Conservation (phyloP, 2,329 filamentous ascomycete species). For the Didymella pinodella region DNA sequence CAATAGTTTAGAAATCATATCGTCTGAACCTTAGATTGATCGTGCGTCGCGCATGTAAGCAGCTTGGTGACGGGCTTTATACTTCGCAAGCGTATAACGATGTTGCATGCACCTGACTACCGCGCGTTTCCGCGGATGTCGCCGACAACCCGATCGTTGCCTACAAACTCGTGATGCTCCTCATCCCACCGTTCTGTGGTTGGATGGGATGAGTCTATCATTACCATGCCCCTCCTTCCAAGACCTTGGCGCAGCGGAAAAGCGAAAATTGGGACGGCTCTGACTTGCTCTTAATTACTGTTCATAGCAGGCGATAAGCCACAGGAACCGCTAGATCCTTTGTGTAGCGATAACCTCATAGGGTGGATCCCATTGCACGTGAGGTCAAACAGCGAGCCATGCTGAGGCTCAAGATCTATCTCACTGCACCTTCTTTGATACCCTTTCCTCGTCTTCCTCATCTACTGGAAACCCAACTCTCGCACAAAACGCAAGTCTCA, state of each 20-base stretch:
- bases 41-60: neutral
- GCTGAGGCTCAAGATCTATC: too few relatives aligned
- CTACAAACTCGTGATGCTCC: conserved; percentile 59
- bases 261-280: conserved; percentile 2
- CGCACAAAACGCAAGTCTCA: conserved; percentile 32
- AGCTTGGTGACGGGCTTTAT: neutral
- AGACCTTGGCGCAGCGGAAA: conserved; percentile 11
- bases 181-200: conserved; percentile 27
- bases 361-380: neutral
- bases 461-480: conserved; percentile 28
- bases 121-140: conserved; percentile 3
- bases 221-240: conserved; percentile 3
- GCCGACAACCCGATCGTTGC: conserved; percentile 28
- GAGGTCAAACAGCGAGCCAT: neutral
- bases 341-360: neutral
- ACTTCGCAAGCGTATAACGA: neutral
- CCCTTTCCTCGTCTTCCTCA: neutral
- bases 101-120: neutral
- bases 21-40: neutral
- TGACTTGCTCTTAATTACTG: conserved; percentile 9
- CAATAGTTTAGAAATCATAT: neutral
- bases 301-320: neutral
- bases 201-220: neutral
- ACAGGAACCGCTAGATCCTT: neutral
- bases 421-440: neutral